Evolutionary conservation across 164 flowering plant genomes (phyloP), one percentile per base, ranked within the genome.

Genomic region (Amborella trichopoda): DNA sequence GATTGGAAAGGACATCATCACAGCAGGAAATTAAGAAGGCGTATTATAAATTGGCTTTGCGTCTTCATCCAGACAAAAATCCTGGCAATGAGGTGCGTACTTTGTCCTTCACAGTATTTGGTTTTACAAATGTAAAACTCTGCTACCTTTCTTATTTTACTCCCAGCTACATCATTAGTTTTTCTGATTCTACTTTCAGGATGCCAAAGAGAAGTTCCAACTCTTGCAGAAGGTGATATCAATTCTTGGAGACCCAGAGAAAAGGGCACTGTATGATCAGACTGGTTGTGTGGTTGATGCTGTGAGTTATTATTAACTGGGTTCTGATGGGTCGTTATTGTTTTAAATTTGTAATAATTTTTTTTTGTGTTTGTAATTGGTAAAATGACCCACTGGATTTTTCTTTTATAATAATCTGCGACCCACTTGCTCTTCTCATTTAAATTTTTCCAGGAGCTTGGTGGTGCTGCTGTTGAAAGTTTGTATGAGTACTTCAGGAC

Each of bases 1-100:
- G 94, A 21, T 89, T 88, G 45, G 96, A 85, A 45, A 70, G 59
- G 51, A 67, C 78, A 25, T 88, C 96, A 46, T 65, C 94, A 41
- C 94, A 80, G 41, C 91, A 77, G 60, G 99, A 88, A 58, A 83
- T 93, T 47, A 89, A 78, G 75, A 93, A 81, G 53, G 94, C 99
- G 26, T 93, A 93, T 58, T 52, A 93, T 54, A 91, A 78, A 66
- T 65, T 91, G 76, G 99, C 99, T 23, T 61, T 91, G 69, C 72
- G 81, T 18, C 78, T 91, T 26, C 96, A 91, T 72, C 99, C 99
- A 49, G 99, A 93, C 67, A 93, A 93, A 63, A 93, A 93, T 68
- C 96, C 95, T 53, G 89, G 76, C 33, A 83, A 93, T 62, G 87
- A 83, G 96, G 99, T 88, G 37, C 21, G 17, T 32, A 48, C n/a